Evolutionary conservation across 768 basidiomycete species (phyloP).

Genomic region (Naematelia encephala): DNA sequence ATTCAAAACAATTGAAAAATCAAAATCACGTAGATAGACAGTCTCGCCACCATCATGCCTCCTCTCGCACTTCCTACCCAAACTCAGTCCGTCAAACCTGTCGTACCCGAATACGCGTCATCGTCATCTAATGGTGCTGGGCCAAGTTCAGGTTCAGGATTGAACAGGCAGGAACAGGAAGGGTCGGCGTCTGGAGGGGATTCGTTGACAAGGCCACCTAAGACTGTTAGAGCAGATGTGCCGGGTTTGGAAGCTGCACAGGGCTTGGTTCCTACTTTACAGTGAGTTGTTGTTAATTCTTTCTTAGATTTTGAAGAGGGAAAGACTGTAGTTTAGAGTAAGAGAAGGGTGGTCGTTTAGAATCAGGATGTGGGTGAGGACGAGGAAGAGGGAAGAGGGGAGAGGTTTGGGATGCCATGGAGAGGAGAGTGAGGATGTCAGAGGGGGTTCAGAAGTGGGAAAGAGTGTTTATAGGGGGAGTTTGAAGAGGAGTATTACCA

Average conservation of each 20-base stretch:
- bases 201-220: conserved; percentile 5
- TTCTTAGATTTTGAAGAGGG: background rate
- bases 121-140: background rate
- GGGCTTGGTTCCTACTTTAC: conserved; percentile 96
- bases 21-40: too few species aligned
- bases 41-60: too few species aligned
- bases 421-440: too few species aligned
- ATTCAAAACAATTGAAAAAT: too few species aligned
- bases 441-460: too few species aligned
- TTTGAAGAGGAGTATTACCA: too few species aligned
- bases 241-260: conserved; percentile 86
- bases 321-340: too few species aligned
- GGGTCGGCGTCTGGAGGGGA: background rate
- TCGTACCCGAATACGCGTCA: background rate
- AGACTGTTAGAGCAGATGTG: conserved; percentile 29
- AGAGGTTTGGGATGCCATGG: too few species aligned
- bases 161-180: conserved; percentile 13
- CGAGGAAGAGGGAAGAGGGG: too few species aligned
- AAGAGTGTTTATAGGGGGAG: too few species aligned
- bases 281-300: conserved; percentile 55
- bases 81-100: background rate
- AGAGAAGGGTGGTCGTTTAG: too few species aligned
- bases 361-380: too few species aligned
- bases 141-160: background rate
- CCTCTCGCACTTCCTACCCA: background rate